These are phyloP conservation scores for Fusarium sp. DNA, from an alignment of 2,329 filamentous ascomycete species.

Conservation along the genomic window DNA sequence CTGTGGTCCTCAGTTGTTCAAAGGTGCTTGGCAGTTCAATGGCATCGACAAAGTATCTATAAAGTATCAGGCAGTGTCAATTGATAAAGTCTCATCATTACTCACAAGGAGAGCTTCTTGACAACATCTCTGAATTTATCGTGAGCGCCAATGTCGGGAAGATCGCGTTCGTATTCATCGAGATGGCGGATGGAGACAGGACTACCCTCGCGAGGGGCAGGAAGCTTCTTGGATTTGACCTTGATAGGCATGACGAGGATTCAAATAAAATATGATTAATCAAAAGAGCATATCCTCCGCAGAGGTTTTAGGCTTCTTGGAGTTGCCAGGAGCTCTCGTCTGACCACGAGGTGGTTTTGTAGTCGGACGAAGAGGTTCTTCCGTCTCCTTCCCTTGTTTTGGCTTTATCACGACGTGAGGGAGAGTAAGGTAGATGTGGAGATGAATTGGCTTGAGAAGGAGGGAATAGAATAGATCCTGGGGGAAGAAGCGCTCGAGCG, in stretches of 20 bases:
- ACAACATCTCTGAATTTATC: constrained; percentile 74
- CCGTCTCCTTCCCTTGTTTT: constrained; percentile 14
- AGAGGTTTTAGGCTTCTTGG: background rate
- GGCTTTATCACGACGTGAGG: constrained; percentile 19
- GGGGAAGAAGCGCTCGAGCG: constrained; percentile 9
- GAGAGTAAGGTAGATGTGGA: constrained; percentile 20
- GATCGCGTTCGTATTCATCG: constrained; percentile 52
- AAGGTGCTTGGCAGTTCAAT: constrained; percentile 76
- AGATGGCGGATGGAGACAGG: constrained; percentile 50
- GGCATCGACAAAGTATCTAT: constrained; percentile 72
- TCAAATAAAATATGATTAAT: background rate
- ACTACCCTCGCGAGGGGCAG: constrained; percentile 52
- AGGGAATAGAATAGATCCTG: background rate
- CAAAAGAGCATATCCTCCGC: constrained; percentile 2
- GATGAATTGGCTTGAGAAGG: constrained; percentile 8
- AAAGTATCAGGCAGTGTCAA: constrained; percentile 9
- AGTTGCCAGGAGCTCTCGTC: background rate
- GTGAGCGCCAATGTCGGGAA: constrained; percentile 68
- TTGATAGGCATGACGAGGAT: constrained; percentile 53
- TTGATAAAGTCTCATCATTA: background rate
- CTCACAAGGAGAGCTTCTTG: constrained; percentile 74
- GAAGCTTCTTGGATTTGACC: constrained; percentile 52
- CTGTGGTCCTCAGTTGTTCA: constrained; percentile 77
- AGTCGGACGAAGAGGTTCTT: constrained; percentile 6
- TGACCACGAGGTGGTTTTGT: background rate